phyloP scores from a whole-genome alignment of 768 basidiomycete species.

The Leccinum subtestaceum region DNA sequence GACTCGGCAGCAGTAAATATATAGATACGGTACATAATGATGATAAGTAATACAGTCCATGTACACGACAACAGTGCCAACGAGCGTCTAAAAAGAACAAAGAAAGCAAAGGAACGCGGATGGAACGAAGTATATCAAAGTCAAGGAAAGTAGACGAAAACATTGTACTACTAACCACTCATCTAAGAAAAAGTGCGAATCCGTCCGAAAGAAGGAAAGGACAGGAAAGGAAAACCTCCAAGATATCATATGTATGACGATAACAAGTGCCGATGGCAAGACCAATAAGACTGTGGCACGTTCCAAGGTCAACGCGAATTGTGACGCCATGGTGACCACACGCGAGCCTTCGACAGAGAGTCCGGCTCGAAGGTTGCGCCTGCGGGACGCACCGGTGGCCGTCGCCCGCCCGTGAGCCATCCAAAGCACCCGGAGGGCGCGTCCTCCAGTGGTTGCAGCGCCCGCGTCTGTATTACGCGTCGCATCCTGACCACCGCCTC shows the following conservation, averaged over 20 bases:
- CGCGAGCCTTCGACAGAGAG: slow-evolving; percentile 8
- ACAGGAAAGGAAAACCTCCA: not conserved
- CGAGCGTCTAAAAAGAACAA: not conserved
- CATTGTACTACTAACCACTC: not conserved
- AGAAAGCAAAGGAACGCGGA: not conserved
- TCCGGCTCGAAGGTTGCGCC: slow-evolving; percentile 10
- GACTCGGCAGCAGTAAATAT: not conserved
- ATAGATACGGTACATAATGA: not conserved
- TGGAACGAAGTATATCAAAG: not conserved
- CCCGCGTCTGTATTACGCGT: slow-evolving; percentile 19
- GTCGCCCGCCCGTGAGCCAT: slow-evolving; percentile 14
- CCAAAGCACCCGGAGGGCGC: slow-evolving; percentile 21
- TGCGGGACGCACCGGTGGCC: not conserved
- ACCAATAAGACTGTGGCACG: too few species aligned
- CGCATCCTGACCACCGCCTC: slow-evolving; percentile 10
- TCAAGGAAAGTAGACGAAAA: not conserved
- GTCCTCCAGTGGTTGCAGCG: slow-evolving; percentile 24
- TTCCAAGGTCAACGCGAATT: not conserved
- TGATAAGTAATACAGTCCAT: not conserved
- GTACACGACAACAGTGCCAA: not conserved
- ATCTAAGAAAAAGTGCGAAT: not conserved
- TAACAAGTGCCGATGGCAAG: not conserved
- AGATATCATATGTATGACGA: not conserved
- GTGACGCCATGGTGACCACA: slow-evolving; percentile 17
- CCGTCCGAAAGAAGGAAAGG: not conserved